Conservation (phyloP, 495 filamentous ascomycete species). For the Penicillium lagena region DNA sequence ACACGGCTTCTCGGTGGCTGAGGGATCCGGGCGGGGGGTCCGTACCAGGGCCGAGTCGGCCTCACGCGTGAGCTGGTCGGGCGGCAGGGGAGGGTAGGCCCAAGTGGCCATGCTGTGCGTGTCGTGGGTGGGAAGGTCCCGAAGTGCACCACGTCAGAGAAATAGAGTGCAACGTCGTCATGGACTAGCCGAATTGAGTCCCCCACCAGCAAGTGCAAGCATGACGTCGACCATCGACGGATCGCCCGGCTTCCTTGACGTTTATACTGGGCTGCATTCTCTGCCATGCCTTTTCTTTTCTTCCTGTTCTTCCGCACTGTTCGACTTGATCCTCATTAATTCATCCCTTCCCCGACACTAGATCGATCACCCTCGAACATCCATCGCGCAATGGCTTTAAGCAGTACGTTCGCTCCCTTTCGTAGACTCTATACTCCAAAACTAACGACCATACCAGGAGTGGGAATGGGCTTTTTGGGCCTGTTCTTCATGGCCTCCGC, state of each 20-base stretch:
- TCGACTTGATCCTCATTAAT: not conserved
- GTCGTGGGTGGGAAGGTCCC: not conserved
- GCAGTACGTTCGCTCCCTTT: conserved; percentile 23
- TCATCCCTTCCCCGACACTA: not conserved
- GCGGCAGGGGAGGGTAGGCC: conserved; percentile 67
- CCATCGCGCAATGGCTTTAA: conserved; percentile 19
- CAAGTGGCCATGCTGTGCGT: conserved; percentile 59
- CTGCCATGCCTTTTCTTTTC: not conserved
- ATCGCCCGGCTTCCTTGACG: conserved; percentile 10
- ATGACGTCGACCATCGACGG: conserved; percentile 5
- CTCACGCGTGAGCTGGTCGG: conserved; percentile 56
- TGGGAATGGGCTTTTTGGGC: conserved; percentile 50
- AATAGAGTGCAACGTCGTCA: no score
- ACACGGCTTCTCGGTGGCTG: not conserved
- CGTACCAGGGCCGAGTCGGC: conserved; percentile 62
- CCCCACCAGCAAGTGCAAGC: no score
- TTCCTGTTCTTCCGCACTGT: not conserved
- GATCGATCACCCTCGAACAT: not conserved
- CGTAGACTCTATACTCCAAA: conserved; percentile 1
- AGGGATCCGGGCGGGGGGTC: no score
- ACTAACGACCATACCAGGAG: conserved; percentile 23
- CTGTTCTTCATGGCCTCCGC: conserved; percentile 71
- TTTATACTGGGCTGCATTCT: not conserved
- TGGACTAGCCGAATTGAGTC: no score
- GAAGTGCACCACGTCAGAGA: not conserved